Evolutionary conservation across 768 basidiomycete genomes (phyloP).

Genomic region (Mycena maculata): DNA sequence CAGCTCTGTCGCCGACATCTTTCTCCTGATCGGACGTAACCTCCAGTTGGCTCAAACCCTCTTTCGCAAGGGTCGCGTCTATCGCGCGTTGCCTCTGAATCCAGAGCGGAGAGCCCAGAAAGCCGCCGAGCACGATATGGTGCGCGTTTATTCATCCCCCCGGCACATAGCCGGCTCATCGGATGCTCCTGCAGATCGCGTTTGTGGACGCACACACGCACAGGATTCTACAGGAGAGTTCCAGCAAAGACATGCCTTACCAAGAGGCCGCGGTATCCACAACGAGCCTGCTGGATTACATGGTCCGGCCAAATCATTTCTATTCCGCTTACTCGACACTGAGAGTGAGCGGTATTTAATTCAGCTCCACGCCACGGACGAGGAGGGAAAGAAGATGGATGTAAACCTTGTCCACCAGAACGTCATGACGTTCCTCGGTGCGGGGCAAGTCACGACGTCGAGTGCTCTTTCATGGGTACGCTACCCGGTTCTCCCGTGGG

Average conservation of each 20-base stretch:
- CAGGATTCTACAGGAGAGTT: not conserved
- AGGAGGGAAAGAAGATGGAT: slow-evolving; percentile 25
- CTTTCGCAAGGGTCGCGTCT: slow-evolving; percentile 23
- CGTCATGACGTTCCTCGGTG: slow-evolving; percentile 19
- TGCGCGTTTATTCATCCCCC: not conserved
- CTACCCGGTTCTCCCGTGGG: not conserved
- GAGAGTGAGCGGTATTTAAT: not conserved
- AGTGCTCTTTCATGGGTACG: slow-evolving; percentile 14
- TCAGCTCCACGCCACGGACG: slow-evolving; percentile 16
- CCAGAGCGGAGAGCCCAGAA: slow-evolving; percentile 19
- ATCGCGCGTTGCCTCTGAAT: slow-evolving; percentile 29
- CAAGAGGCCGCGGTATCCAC: slow-evolving; percentile 4
- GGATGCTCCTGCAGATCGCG: not conserved
- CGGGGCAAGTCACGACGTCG: slow-evolving; percentile 21
- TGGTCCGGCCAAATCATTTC: not conserved
- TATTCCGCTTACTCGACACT: not conserved
- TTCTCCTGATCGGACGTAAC: slow-evolving; percentile 3
- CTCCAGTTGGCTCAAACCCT: slow-evolving; percentile 16
- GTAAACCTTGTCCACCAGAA: slow-evolving; percentile 14
- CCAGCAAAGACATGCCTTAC: not conserved
- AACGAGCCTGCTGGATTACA: slow-evolving; percentile 21
- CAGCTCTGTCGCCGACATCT: slow-evolving; percentile 7
- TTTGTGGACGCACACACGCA: slow-evolving; percentile 1
- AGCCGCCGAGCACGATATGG: not conserved
- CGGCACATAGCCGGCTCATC: not conserved